Evolutionary conservation across 371 early-diverging fungal genomes (phyloP), one percentile per base, ranked within the genome.

Genomic region (Dentiscutata heterogama): DNA sequence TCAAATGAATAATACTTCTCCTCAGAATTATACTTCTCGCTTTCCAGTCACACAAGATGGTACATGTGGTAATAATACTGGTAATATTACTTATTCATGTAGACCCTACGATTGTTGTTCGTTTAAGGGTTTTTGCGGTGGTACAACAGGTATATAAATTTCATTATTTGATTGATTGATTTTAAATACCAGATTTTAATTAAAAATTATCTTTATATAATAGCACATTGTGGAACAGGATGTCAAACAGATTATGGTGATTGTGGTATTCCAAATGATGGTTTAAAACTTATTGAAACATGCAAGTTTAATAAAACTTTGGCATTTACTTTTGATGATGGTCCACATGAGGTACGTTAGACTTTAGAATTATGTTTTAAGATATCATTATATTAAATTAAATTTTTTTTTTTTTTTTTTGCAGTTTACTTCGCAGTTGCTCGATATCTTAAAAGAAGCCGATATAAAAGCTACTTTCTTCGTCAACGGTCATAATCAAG

Each of bases 391-490:
- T 39, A 31, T 50, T 46, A 2, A 25, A 46, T 8, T 56, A 56
- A 75, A 54, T 11, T 31, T 60, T 39, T 22, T 2, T 53, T 10
- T 22, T 3, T 75, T 25, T 64, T 4, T 4, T 42, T 13, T n/a
- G 27, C 39, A 78, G 65, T 2, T 16, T 42, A 91, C 91, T 7
- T 58, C 20, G 80, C 94, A n/a, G n/a, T n/a, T n/a, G 0, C 82
- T 95, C 10, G 88, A 89, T 51, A 77, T 84, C n/a, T 83, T 94
- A 42, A 86, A 87, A 39, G 54, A 80, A 7, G 51, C 85, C 22
- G 64, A 86, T 42, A 83, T 89, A 70, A 92, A 89, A 72, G 93
- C 89, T 1, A 94, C 94, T 0, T 94, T 94, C 82, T 95, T 93
- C 83, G 85, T 93, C 22, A 89, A 92, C 84, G 94, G 94, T 13